Base-by-base conservation (phyloP, 768 basidiomycete genomes). In the Amylocystis lapponica region DNA sequence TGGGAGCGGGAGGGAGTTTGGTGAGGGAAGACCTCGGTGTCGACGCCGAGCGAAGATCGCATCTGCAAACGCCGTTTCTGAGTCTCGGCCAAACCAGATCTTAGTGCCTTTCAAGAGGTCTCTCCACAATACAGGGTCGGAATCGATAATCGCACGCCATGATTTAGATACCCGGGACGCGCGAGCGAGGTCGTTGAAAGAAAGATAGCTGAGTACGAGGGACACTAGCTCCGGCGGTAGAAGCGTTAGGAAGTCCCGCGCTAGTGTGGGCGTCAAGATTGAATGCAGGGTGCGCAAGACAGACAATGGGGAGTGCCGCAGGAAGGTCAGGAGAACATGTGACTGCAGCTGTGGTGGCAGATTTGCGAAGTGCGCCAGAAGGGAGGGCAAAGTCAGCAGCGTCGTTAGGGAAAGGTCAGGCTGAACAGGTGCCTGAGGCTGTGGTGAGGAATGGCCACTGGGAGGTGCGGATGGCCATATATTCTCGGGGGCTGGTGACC, bases 161-260 rank as follows among this genome's bases (percentile, higher is more conserved):
- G 88, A 69, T 56, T 77, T 84, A 41, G 86, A 91, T 16, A 99
- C 95, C 26, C 90, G 77, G 13, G 91, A 84, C 9, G 92, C 90
- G 11, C 87, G 82, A 21, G 88, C 84, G 27, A 98, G 78, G 11
- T 87, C 79, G 3, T 81, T 71, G 51, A 85, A 86, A 4, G 91
- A 84, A 26, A 97, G 81, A 60, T 76, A 90, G 52, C 82, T 82
- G 49, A 98, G 76, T 49, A 97, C 77, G 50, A 88, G 85, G 1
- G 93, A 87, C 39, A 90, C 85, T 27, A 99, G 79, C 56, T 99
- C 95, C 26, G 88, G 83, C 4, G 96, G 96, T 9, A 97, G 78
- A 29, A 90, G 77, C 2, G 86, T 83, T 52, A 98, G 76, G 62
- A 97, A 99, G 65, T 99, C 96, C 53, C 94, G 86, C 17, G 92